Evolutionary conservation across 192 early-diverging fungal genomes (phyloP), one percentile per base, ranked within the genome.

Genomic region (Dispira parvispora): DNA sequence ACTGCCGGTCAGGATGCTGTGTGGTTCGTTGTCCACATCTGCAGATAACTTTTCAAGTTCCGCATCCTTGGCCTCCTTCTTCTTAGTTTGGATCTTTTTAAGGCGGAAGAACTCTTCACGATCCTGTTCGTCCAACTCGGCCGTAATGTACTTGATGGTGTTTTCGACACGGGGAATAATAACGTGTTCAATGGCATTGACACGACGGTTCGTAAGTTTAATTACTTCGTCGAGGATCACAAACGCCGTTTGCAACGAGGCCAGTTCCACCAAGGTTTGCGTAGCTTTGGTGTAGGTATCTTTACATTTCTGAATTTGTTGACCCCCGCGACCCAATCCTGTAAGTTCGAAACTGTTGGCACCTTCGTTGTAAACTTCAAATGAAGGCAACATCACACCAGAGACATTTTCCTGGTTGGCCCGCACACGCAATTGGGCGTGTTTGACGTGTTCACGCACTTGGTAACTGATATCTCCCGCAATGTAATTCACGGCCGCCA

Each of bases 211-310:
- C 2, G 96, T 99, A 26, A 94, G 69, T 81, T 96, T 97, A 74
- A 99, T 99, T 54, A 99, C 94, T 77, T 99, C 96, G 71, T 99
- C 96, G 58, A 99, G 75, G 58, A 98, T 96, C 8, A 96, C 91
- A 75, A 99, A 99, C 0, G 96, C 94, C 13, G 96, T 99, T 80
- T 99, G 96, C 61, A 99, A 67, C 2, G 91, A 94, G n/a, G 96
- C 96, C 67, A 99, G 75, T 65, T 98, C 95, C 9, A 99, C 88
- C 61, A 99, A 73, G n/a, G 88, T 90, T 69, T 94, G 86, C 6
- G 94, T 88, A 14, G 95, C 91, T 72, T 89, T 91, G 62, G 82
- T 83, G 77, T 99, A 99, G 18, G 89, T 92, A 14, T 93, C 89
- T 52, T 92, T 90, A 58, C 89, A 88, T 68, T 88, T 90, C 68